Conservation (phyloP, 1,284 basidiomycete genomes). For the Cryptococcus sp. region DNA sequence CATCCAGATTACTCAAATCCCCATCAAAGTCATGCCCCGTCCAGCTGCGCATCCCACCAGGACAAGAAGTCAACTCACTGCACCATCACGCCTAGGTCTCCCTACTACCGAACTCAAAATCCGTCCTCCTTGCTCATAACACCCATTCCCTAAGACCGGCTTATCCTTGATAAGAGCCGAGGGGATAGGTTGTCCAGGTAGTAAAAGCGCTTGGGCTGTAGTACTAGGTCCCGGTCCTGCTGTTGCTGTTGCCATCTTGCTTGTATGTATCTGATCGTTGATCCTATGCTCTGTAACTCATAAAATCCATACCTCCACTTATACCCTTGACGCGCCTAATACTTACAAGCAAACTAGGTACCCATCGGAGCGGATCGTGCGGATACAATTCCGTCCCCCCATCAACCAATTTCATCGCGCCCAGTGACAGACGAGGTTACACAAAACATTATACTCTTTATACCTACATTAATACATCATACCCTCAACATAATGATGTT, state of each 20-base stretch:
- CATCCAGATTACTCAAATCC: not conserved
- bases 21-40: not conserved
- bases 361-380: too few relatives aligned
- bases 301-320: too few relatives aligned
- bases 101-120: slow-evolving; percentile 72
- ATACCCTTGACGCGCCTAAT: too few relatives aligned
- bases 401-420: not conserved
- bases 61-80: slow-evolving; percentile 51
- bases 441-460: not conserved
- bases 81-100: slow-evolving; percentile 58
- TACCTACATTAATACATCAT: not conserved
- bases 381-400: too few relatives aligned
- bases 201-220: slow-evolving; percentile 9
- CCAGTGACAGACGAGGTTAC: not conserved
- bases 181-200: slow-evolving; percentile 78
- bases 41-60: slow-evolving; percentile 35
- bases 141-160: slow-evolving; percentile 62
- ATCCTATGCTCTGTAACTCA: too few relatives aligned
- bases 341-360: too few relatives aligned
- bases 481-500: slow-evolving; percentile 33
- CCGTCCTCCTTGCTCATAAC: slow-evolving; percentile 63
- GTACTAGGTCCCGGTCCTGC: not conserved
- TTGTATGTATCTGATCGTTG: too few relatives aligned
- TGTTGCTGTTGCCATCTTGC: too few relatives aligned
- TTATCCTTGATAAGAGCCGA: slow-evolving; percentile 56